Percentiles rank a stretch among this genome's conserved stretches.
These are phyloP conservation scores for Phlegmacium glaucopus DNA, from an alignment of 768 basidiomycete species.

Conservation along the genomic window DNA sequence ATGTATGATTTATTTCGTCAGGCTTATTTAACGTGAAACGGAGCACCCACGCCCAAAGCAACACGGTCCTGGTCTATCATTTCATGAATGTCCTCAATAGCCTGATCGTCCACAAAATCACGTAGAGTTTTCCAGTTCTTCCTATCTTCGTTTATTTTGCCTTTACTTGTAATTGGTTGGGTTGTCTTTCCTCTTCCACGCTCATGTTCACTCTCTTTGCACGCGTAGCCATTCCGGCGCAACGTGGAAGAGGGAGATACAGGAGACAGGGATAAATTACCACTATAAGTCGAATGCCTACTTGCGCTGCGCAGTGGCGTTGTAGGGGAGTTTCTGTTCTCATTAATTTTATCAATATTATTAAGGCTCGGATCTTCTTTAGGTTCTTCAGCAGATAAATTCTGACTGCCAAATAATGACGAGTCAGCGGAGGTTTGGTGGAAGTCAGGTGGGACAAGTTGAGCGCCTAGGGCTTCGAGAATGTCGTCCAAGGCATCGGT, in stretches of 20 bases:
- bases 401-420: conserved; percentile 79
- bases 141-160: conserved; percentile 39
- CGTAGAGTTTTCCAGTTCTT: conserved; percentile 77
- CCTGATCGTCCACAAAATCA: conserved; percentile 83
- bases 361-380: conserved; percentile 14
- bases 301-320: conserved; percentile 9
- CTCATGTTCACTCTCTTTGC: conserved; percentile 7
- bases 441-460: conserved; percentile 76
- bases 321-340: conserved; percentile 1
- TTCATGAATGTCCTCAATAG: conserved; percentile 74
- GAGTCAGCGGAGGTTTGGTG: conserved; percentile 63
- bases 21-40: background rate
- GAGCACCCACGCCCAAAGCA: conserved; percentile 57
- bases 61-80: conserved; percentile 67
- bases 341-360: conserved; percentile 6
- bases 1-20: background rate
- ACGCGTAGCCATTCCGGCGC: conserved; percentile 18
- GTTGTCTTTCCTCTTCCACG: conserved; percentile 11
- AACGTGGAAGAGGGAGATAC: conserved; percentile 30
- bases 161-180: background rate
- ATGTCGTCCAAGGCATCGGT: conserved; percentile 62
- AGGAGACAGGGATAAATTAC: conserved; percentile 19
- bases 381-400: conserved; percentile 41
- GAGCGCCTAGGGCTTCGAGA: conserved; percentile 68
- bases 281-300: background rate